phyloP scores from a whole-genome alignment of 306 rosid species.

The Inga laurina region DNA sequence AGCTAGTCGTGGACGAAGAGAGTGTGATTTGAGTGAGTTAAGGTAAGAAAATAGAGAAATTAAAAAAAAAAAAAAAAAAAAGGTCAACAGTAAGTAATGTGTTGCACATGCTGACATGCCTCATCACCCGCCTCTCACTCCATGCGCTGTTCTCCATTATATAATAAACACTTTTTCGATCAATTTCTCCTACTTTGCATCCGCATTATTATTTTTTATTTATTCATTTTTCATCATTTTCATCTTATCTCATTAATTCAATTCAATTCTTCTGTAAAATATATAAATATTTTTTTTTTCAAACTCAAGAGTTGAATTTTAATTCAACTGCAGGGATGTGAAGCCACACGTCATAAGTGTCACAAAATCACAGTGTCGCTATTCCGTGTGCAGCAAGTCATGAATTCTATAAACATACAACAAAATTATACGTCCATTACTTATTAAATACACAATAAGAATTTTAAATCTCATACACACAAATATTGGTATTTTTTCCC shows the following conservation, averaged over 20 bases:
- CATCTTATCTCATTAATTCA: neutral
- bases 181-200: too few species aligned
- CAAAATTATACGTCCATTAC: too few species aligned
- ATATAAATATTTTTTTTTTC: neutral
- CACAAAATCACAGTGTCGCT: neutral
- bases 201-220: neutral
- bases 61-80: neutral
- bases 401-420: neutral
- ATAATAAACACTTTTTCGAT: too few species aligned
- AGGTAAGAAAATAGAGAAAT: too few species aligned
- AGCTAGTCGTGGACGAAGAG: too few species aligned
- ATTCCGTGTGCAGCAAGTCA: neutral
- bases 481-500: too few species aligned
- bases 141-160: too few species aligned
- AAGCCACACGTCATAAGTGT: neutral
- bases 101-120: neutral
- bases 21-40: too few species aligned
- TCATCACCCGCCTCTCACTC: neutral
- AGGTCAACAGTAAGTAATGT: neutral
- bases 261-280: too few species aligned
- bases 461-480: too few species aligned
- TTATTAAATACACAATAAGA: too few species aligned
- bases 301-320: too few species aligned
- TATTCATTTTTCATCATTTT: neutral
- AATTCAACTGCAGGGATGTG: neutral